phyloP scores from a whole-genome alignment of 192 early-diverging fungal species.

The Linnemannia exigua region DNA sequence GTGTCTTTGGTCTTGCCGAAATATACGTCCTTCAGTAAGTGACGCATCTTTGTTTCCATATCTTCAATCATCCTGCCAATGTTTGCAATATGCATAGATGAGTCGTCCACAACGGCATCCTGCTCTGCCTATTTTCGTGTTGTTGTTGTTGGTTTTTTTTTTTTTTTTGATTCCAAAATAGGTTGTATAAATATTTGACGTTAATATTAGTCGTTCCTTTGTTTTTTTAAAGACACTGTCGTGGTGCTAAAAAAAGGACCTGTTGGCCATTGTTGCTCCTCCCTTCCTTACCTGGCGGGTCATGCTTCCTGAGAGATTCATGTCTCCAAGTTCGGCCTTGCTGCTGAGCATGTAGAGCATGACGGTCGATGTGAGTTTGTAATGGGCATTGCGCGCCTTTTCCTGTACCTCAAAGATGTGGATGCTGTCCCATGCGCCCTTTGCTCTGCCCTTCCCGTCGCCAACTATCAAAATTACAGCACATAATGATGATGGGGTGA shows the following conservation, averaged over 20 bases:
- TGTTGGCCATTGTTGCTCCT: too few relatives aligned
- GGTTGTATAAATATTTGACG: too few relatives aligned
- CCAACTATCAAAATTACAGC: slow-evolving; percentile 55
- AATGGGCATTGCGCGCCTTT: slow-evolving; percentile 87
- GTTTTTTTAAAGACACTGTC: too few relatives aligned
- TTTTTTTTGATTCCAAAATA: neutral
- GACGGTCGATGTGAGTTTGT: slow-evolving; percentile 97
- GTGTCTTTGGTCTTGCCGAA: slow-evolving; percentile 96
- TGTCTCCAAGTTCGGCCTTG: slow-evolving; percentile 72
- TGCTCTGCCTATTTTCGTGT: slow-evolving; percentile 77
- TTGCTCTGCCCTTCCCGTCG: slow-evolving; percentile 76
- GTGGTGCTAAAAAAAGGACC: too few relatives aligned
- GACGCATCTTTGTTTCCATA: slow-evolving; percentile 98
- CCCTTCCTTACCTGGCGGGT: slow-evolving; percentile 81
- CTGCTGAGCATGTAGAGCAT: slow-evolving; percentile 93
- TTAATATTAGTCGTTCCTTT: too few relatives aligned
- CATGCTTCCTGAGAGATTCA: slow-evolving; percentile 94
- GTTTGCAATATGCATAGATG: slow-evolving; percentile 88
- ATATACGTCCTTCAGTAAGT: slow-evolving; percentile 93
- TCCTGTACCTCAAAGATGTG: slow-evolving; percentile 96
- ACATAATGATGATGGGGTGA: slow-evolving; percentile 1
- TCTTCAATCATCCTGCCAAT: slow-evolving; percentile 98
- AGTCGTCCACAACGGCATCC: slow-evolving; percentile 84
- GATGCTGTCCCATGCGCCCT: slow-evolving; percentile 98
- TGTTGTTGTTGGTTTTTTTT: too few relatives aligned